Base-by-base conservation (phyloP, 2,329 filamentous ascomycete genomes). In the Cladosporium cucumerinum region DNA sequence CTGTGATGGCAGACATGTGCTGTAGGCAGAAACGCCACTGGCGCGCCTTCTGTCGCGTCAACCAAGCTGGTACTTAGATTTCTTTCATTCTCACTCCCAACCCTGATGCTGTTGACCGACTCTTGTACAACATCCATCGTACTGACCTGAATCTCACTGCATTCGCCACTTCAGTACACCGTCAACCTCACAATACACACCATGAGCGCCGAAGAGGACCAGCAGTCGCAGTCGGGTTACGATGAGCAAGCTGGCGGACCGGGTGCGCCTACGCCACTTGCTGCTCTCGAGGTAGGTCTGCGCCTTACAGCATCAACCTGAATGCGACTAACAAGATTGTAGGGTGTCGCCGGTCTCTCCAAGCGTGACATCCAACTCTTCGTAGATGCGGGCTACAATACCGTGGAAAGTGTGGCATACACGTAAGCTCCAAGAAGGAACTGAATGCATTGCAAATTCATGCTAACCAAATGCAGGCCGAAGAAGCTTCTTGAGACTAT, bases 371-470 rank as follows among this genome's bases (percentile, higher is more conserved):
- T 98, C 71, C 95, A 97, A 76, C 83, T 97, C 46, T 87, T 99
- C 25, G 83, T 96, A 21, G 94, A 98, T 73, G 93, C 91, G 46
- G 95, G 95, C 5, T 98, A 88, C 78, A 92, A 98, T 76, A 99
- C 95, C 0, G 93, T 99, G 43, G 95, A 99, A 78, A 89, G 93
- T 2, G 90, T 99, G 66, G 95, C 95, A 58, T 99, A 99, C 76
- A 98, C 95, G 76, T 90, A 86, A 61, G 84, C 74, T 66, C 21
- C 60, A 28, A 21, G 18, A n/a, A 16, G 21, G 25, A 8, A n/a
- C 60, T 34, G 25, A 8, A 11, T 59, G 34, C 21, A n/a, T 12
- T 3, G 12, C 18, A n/a, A 7, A n/a, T n/a, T 14, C 14, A 18
- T 18, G 32, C 63, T 60, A 32, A 61, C 26, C 14, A 36, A n/a